Conservation (phyloP, 192 early-diverging fungal genomes). For the Coemansia sp. region DNA sequence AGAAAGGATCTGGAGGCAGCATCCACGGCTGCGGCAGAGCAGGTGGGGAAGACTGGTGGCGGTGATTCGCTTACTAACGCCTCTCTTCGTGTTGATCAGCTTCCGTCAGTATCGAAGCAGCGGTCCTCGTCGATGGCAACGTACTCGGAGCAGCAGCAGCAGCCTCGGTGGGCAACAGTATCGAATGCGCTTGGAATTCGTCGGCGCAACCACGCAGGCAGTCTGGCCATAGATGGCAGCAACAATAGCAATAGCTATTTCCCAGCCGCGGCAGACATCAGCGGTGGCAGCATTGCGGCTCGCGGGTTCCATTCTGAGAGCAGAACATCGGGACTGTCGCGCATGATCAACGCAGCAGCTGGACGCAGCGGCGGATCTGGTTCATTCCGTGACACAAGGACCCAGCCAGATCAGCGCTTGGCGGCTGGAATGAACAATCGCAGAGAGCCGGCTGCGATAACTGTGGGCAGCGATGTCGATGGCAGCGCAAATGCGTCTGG, state of each 20-base stretch:
- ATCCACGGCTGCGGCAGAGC: neutral
- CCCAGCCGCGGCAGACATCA: neutral
- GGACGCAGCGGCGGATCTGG: neutral
- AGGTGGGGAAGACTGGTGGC: neutral
- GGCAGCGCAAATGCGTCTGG: neutral
- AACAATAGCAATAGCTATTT: neutral
- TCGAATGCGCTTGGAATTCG: slow-evolving; percentile 11
- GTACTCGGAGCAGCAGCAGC: neutral
- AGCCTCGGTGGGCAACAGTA: slow-evolving; percentile 7
- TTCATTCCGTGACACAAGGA: neutral
- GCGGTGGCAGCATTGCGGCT: neutral
- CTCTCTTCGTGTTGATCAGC: neutral
- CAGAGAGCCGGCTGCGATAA: neutral
- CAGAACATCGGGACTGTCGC: slow-evolving; percentile 30
- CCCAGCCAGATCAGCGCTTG: neutral
- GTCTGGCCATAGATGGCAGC: neutral
- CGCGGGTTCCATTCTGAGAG: slow-evolving; percentile 23
- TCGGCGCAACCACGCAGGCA: neutral
- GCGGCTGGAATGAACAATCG: neutral
- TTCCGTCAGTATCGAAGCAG: neutral
- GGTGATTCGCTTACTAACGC: neutral
- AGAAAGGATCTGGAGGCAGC: slow-evolving; percentile 2
- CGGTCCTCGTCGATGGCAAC: neutral
- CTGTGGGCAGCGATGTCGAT: neutral
- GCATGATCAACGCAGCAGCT: slow-evolving; percentile 19